Conservation (phyloP, 208 protist genomes). For the Balamuthia mandrillaris region DNA sequence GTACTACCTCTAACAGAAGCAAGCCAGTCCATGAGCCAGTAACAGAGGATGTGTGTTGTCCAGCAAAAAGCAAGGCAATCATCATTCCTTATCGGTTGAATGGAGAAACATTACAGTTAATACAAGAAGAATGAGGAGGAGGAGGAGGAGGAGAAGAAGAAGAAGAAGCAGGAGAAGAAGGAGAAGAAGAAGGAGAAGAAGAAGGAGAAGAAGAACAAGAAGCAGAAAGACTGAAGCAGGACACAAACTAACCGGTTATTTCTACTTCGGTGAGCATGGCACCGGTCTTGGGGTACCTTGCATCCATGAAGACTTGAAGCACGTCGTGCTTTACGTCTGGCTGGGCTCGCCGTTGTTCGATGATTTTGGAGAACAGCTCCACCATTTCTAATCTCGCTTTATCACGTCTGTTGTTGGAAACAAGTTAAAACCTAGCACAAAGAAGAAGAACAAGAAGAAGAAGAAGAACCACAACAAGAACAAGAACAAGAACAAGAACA, state of each 20-base stretch:
- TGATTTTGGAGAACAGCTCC: constrained; percentile 79
- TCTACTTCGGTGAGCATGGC: constrained; percentile 81
- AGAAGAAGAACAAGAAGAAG: no score
- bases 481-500: no score
- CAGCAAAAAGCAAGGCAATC: constrained; percentile 86
- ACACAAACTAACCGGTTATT: constrained; percentile 76
- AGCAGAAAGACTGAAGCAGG: no score
- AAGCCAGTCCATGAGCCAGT: constrained; percentile 84
- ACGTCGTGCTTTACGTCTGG: constrained; percentile 61
- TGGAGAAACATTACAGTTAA: not conserved
- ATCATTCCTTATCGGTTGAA: no score
- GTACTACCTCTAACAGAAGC: constrained; percentile 41
- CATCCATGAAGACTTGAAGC: constrained; percentile 73
- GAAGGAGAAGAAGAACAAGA: no score
- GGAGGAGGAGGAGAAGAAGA: no score
- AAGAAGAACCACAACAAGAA: no score
- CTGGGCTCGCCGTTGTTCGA: constrained; percentile 67
- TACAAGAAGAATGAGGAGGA: no score
- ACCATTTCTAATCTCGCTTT: constrained; percentile 80
- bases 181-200: no score
- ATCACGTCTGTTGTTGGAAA: constrained; percentile 58
- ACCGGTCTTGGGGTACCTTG: constrained; percentile 79
- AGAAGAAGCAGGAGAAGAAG: no score
- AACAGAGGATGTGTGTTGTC: constrained; percentile 87
- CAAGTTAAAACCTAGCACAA: no score